A percentile compares a stretch with the other conserved stretches of the same genome.
Conservation (phyloP, 345 rosid species). For the Erodium maritimum region DNA sequence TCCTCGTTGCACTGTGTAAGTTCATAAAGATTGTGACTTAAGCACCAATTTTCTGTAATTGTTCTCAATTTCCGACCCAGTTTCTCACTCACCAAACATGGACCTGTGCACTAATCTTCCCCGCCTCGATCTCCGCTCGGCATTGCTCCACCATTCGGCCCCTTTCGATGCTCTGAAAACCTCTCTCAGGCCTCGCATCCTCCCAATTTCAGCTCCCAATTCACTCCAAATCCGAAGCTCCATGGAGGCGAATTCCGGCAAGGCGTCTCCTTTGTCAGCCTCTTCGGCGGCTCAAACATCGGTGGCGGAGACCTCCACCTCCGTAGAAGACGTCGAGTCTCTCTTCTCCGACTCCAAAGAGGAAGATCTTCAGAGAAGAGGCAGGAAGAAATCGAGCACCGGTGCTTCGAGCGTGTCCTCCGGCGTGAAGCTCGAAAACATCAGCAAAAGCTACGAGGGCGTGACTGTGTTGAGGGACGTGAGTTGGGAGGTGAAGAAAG, state of each 20-base stretch:
- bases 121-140: conserved; percentile 44
- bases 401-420: conserved; percentile 82
- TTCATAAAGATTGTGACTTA: too few species aligned
- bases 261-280: conserved; percentile 26
- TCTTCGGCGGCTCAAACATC: conserved; percentile 37
- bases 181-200: background rate
- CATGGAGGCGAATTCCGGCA: background rate
- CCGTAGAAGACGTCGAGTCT: conserved; percentile 52
- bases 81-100: conserved; percentile 28
- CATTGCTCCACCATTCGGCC: conserved; percentile 27
- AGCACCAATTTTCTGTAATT: too few species aligned
- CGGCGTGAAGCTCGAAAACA: conserved; percentile 73
- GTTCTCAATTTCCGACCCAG: background rate
- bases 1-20: too few species aligned
- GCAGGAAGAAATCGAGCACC: conserved; percentile 21
- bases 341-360: conserved; percentile 33
- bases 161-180: conserved; percentile 2
- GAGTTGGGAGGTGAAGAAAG: conserved; percentile 89
- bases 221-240: conserved; percentile 2
- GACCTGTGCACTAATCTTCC: conserved; percentile 49
- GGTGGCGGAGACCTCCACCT: conserved; percentile 20
- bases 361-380: conserved; percentile 25
- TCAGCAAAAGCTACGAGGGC: conserved; percentile 72
- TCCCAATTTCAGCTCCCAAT: conserved; percentile 18
- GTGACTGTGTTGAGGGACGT: conserved; percentile 73